Base-by-base conservation (phyloP, 208 protist genomes). In the Acanthamoeba royreba region DNA sequence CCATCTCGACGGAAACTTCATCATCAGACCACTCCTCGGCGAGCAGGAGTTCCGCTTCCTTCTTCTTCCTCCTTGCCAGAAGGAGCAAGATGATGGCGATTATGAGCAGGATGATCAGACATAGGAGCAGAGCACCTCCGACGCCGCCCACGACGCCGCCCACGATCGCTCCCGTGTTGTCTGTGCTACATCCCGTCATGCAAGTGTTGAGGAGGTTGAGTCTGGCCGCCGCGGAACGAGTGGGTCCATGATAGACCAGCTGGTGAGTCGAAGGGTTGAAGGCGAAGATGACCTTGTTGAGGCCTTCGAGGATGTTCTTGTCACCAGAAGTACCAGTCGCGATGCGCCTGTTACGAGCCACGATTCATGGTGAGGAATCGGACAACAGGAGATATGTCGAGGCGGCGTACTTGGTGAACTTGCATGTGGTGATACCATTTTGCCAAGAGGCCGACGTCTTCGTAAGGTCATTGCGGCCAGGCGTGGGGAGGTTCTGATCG, bases 1-100 rank as follows among this genome's bases (percentile, higher is more conserved):
- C 31, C 83, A 72, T 69, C 83, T 90, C 53, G 47, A 58, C 63
- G 33, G 52, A 43, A 13, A 49, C 52, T 28, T 90, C 83, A 35
- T 90, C 83, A 28, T 90, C 83, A 69, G 83, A 90, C 83, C 83
- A 90, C 53, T 90, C 83, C 19, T 58, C 83, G 28, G 83, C 83
- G 22, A 90, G 83, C 31, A 90, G 38, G 22, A 90, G 83, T 49
- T 90, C 13, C 1, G 47, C 83, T 49, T 90, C 83, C 47, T 66
- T 43, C 83, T 66, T 38, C 83, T 66, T 58, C 83, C 53, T 53
- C 3, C 53, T 2, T 19, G 47, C 52, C 53, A 69, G 3, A 0
- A 43, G 5, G 2, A 69, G 31, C 13, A 77, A 8, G 9, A 42
- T 28, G 66, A 42, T 8, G 66, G 58, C 7, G n/a, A 25, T 38